Percentiles rank a stretch among this genome's conserved stretches.
These are phyloP conservation scores for Hygrophoropsis aurantiaca DNA, from an alignment of 768 basidiomycete genomes.

Conservation along the genomic window DNA sequence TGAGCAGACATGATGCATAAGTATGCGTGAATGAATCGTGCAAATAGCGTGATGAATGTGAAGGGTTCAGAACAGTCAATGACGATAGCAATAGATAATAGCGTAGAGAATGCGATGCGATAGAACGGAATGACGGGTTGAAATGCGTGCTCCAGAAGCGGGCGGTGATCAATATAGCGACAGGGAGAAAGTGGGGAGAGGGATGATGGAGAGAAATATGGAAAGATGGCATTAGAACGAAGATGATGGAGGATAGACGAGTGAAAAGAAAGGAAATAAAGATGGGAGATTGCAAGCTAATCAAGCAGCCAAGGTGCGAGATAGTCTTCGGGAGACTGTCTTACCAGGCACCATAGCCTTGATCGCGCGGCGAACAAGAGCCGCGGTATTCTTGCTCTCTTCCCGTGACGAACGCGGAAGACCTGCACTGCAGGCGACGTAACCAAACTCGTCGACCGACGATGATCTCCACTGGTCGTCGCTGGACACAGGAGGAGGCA, in stretches of 20 bases:
- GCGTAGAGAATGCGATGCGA: constrained; percentile 29
- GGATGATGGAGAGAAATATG: constrained; percentile 13
- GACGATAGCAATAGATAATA: constrained; percentile 36
- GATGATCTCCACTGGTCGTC: constrained; percentile 50
- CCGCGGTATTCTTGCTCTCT: constrained; percentile 45
- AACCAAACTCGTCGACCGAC: constrained; percentile 68
- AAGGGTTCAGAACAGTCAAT: constrained; percentile 8
- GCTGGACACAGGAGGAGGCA: constrained; percentile 75
- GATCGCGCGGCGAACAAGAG: constrained; percentile 68
- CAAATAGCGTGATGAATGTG: constrained; percentile 8
- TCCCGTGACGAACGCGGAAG: constrained; percentile 37
- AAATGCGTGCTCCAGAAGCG: constrained; percentile 8
- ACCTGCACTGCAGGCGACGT: constrained; percentile 40
- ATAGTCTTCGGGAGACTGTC: constrained; percentile 49
- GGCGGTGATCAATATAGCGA: constrained; percentile 22
- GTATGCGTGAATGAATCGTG: constrained; percentile 17
- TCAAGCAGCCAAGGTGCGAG: constrained; percentile 35
- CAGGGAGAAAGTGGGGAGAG: constrained; percentile 14
- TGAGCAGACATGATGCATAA: constrained; percentile 8
- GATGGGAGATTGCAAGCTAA: too few species aligned
- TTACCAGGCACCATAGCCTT: constrained; percentile 75
- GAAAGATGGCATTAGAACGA: constrained; percentile 19
- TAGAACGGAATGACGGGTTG: constrained; percentile 21
- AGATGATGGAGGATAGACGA: not conserved
- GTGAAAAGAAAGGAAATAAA: not conserved